Percentiles rank a stretch among this genome's conserved stretches.
Conservation (phyloP, 345 rosid genomes). For the Rhizophora apiculata region DNA sequence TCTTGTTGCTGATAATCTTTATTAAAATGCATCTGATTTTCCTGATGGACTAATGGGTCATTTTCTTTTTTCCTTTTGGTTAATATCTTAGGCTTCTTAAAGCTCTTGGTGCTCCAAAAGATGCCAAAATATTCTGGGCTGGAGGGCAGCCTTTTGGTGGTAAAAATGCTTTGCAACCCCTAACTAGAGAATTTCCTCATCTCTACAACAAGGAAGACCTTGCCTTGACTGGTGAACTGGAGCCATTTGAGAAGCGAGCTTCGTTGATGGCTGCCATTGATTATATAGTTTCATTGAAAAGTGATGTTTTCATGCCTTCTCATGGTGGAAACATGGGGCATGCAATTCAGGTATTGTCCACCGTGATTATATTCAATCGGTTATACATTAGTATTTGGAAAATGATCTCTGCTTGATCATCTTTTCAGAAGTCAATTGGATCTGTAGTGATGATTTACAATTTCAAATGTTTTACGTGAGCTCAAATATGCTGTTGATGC, state of each 20-base stretch:
- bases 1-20: too few species aligned
- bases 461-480: neutral
- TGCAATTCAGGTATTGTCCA: constrained; percentile 61
- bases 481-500: constrained; percentile 25
- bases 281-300: constrained; percentile 67
- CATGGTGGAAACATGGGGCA: constrained; percentile 99
- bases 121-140: constrained; percentile 81
- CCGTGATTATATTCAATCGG: neutral
- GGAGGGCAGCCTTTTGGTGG: constrained; percentile 95
- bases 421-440: neutral
- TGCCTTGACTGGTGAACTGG: constrained; percentile 73
- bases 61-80: neutral
- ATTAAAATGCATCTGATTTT: neutral
- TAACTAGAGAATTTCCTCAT: constrained; percentile 61
- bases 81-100: constrained; percentile 63
- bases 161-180: constrained; percentile 63
- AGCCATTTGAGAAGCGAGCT: constrained; percentile 72
- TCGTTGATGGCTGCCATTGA: constrained; percentile 90
- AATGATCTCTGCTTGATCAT: too few species aligned
- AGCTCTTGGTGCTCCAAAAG: constrained; percentile 82
- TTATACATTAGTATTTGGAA: neutral
- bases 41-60: neutral
- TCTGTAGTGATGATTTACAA: neutral
- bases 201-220: constrained; percentile 82
- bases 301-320: constrained; percentile 97